A percentile compares a stretch with the other conserved stretches of the same genome.
Evolutionary conservation across 345 rosid species (phyloP).

Genomic region (rapeseed (Brassica napus)): Da-Ae NC_063448.1:675501-676000

Average conservation of each 20-base stretch:
- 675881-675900: slow-evolving; percentile 20
- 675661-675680: not conserved
- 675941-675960: not conserved
- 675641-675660: not conserved
- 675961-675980: not conserved
- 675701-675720: slow-evolving; percentile 37
- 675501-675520: not conserved
- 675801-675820: slow-evolving; percentile 1
- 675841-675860: not conserved
- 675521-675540: not conserved
- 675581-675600: not conserved
- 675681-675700: slow-evolving; percentile 4
- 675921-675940: slow-evolving; percentile 34
- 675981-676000: slow-evolving; percentile 51
- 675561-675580: not conserved
- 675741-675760: slow-evolving; percentile 21
- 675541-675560: not conserved
- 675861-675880: slow-evolving; percentile 18
- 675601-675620: not conserved
- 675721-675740: slow-evolving; percentile 39
- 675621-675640: slow-evolving; percentile 5
- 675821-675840: not conserved
- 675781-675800: slow-evolving; percentile 24
- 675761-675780: slow-evolving; percentile 28
- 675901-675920: slow-evolving; percentile 1